Conservation (phyloP, 176 grass and related monocot genomes). For the Bromus sterilis region DNA sequence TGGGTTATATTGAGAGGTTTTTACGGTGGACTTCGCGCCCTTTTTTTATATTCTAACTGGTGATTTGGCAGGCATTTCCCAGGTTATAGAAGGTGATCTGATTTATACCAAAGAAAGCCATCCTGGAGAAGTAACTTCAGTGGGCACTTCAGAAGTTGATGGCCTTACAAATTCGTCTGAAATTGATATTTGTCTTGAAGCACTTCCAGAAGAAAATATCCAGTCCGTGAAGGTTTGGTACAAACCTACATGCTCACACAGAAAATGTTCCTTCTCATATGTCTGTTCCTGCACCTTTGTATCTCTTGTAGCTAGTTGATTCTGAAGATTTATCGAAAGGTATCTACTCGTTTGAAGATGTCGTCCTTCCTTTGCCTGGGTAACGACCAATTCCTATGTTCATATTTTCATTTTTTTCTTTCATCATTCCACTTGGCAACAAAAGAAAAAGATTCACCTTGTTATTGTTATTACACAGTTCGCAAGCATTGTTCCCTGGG, state of each 20-base stretch:
- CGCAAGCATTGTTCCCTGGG: conserved; percentile 74
- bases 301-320: conserved; percentile 59
- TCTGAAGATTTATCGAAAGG: conserved; percentile 70
- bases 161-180: conserved; percentile 39
- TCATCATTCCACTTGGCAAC: not conserved
- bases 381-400: conserved; percentile 24
- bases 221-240: conserved; percentile 67
- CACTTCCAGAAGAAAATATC: conserved; percentile 69
- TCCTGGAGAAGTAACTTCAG: conserved; percentile 28
- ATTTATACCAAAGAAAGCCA: conserved; percentile 73
- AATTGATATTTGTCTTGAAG: conserved; percentile 50
- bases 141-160: conserved; percentile 43
- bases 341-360: conserved; percentile 84
- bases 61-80: conserved; percentile 62
- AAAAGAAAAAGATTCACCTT: not conserved
- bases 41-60: conserved; percentile 7
- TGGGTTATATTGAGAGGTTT: not conserved
- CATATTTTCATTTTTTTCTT: not conserved
- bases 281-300: not conserved
- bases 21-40: not conserved
- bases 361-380: conserved; percentile 93
- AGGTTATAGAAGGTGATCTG: conserved; percentile 80
- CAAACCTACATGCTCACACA: not conserved
- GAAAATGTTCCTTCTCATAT: not conserved
- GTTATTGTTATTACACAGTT: conserved; percentile 43